Percentiles rank a stretch among this genome's conserved stretches.
These are phyloP conservation scores for Chlamydomonas sp. DNA, from an alignment of 139 green algal species.

Conservation along the genomic window DNA sequence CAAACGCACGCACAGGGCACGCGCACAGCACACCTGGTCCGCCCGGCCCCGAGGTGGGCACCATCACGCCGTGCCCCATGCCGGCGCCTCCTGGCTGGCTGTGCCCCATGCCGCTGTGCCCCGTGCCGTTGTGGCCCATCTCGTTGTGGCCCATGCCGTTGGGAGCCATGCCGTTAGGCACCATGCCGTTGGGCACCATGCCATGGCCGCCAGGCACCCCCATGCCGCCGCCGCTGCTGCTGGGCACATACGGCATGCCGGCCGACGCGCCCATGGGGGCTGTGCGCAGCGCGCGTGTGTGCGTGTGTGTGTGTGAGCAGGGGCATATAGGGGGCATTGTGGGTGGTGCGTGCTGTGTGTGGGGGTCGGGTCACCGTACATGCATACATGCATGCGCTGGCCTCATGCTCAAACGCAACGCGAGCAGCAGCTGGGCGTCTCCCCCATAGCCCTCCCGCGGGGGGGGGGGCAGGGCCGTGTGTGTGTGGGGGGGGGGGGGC, in stretches of 20 bases:
- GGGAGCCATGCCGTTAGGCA: not conserved
- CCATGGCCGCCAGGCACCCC: not conserved
- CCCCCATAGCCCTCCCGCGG: too few species aligned
- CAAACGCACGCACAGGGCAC: too few species aligned
- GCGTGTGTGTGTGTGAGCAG: not conserved
- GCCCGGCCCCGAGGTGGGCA: not conserved
- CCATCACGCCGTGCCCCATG: not conserved
- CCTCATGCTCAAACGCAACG: too few species aligned
- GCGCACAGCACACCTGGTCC: too few species aligned
- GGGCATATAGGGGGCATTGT: not conserved
- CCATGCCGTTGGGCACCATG: conserved; percentile 5
- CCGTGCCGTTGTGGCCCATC: not conserved
- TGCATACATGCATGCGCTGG: too few species aligned
- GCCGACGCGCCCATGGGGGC: not conserved
- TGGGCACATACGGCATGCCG: not conserved
- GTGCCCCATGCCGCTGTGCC: conserved; percentile 6
- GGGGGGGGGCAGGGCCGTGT: too few species aligned
- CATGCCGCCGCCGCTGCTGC: not conserved
- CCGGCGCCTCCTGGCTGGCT: not conserved
- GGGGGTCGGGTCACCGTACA: not conserved
- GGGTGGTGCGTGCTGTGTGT: not conserved
- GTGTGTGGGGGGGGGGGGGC: too few species aligned
- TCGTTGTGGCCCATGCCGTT: not conserved
- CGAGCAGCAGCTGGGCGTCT: too few species aligned
- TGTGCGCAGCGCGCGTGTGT: not conserved